Conservation (phyloP, 768 basidiomycete genomes). For the Pulveroboletus sp. region DNA sequence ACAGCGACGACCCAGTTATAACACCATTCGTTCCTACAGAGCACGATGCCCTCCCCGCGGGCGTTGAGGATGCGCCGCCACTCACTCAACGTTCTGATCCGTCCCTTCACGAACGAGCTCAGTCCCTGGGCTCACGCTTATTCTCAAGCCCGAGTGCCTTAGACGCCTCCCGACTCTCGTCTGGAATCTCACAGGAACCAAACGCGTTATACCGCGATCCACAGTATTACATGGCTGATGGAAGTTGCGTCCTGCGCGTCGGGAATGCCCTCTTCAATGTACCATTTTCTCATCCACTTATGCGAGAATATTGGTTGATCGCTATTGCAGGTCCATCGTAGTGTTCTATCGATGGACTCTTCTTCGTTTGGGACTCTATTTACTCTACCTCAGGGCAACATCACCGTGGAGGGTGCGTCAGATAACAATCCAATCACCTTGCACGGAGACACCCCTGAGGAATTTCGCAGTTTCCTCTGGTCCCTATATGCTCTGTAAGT, state of each 20-base stretch:
- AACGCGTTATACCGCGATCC: constrained; percentile 36
- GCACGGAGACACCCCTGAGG: constrained; percentile 54
- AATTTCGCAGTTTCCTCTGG: constrained; percentile 74
- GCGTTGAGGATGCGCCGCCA: background rate
- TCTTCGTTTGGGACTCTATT: constrained; percentile 67
- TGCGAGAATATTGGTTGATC: constrained; percentile 1
- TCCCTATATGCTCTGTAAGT: constrained; percentile 71
- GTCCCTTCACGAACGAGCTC: constrained; percentile 8
- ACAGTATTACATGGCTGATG: constrained; percentile 62
- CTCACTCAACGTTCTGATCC: constrained; percentile 8
- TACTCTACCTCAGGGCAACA: constrained; percentile 54
- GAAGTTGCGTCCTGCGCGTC: constrained; percentile 62
- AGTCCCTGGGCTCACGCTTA: constrained; percentile 2
- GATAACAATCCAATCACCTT: constrained; percentile 65
- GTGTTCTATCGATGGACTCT: constrained; percentile 55
- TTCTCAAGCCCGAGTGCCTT: background rate
- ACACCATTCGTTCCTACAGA: constrained; percentile 21
- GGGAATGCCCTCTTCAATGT: constrained; percentile 68
- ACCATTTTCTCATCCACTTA: constrained; percentile 18
- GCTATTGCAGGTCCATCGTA: constrained; percentile 47
- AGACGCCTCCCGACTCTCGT: background rate
- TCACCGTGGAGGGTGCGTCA: constrained; percentile 49
- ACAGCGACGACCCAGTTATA: background rate
- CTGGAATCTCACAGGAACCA: constrained; percentile 7
- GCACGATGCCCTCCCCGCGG: constrained; percentile 10